Base-by-base conservation (phyloP, 495 filamentous ascomycete species). In the Neurospora intermedia region DNA sequence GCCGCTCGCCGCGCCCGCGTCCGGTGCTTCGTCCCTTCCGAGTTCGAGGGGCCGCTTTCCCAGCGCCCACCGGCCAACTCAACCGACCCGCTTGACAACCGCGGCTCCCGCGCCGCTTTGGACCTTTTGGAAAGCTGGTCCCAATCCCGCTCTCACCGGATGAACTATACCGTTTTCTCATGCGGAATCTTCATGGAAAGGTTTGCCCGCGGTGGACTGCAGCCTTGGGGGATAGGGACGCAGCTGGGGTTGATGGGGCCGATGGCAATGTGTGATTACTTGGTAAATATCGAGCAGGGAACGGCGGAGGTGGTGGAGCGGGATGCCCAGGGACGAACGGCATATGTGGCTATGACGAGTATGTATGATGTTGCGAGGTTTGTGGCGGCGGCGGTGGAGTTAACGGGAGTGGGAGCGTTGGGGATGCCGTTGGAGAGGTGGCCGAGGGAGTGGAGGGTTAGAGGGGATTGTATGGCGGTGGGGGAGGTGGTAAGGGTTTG, bases 121-220 rank as follows among this genome's bases (percentile, higher is more conserved):
- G 82, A 84, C 23, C 81, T 85, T 6, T 85, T 94, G 16, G 84
- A 84, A 48, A 86, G 87, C 73, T 82, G 81, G 79, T 81, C 83
- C 13, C 78, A 78, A 23, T 84, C 83, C 35, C 77, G 75, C 20
- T 77, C 78, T 8, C 80, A 86, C 73, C 75, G 78, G 31, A 89
- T 93, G 82, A 81, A 87, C 54, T 91, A 85, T 72, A 91, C 91
- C 5, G 84, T 89, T 43, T 92, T 94, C 74, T 86, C 87, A 2
- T 94, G 91, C 77, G 91, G 91, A 43, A 77, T 93, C n/a, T 89
- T 93, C 76, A 93, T 92, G 83, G 91, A 94, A 77, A 83, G 91
- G 13, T 93, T 94, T 78, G 86, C 84, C 10, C 88, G 87, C 13
- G 91, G 91, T 5, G 54, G 54, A 9, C 81, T 94, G 69, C 80